Evolutionary conservation across 2,329 filamentous ascomycete species (phyloP).

Genomic region (Beauveria brongniartii): DNA sequence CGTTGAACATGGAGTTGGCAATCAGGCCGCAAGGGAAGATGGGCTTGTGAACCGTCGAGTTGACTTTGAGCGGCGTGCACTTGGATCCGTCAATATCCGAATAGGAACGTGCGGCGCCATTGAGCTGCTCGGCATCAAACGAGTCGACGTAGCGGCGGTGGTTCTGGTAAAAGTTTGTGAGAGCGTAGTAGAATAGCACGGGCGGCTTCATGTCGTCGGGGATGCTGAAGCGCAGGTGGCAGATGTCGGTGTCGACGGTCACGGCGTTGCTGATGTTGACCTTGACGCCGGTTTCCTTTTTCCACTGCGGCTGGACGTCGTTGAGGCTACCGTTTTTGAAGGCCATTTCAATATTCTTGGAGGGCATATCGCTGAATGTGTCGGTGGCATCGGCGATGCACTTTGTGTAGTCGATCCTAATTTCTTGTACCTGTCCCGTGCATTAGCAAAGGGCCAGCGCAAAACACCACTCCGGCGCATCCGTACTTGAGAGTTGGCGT

Average conservation of each 20-base stretch:
- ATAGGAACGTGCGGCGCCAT: constrained; percentile 56
- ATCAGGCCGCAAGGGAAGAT: constrained; percentile 96
- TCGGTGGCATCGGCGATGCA: constrained; percentile 51
- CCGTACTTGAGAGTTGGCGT: constrained; percentile 70
- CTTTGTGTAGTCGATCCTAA: constrained; percentile 82
- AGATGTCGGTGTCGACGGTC: constrained; percentile 40
- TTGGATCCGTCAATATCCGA: constrained; percentile 56
- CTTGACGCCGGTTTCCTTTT: constrained; percentile 33
- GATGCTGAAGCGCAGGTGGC: constrained; percentile 69
- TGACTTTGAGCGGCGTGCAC: constrained; percentile 64
- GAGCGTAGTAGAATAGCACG: constrained; percentile 87
- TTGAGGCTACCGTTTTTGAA: constrained; percentile 52
- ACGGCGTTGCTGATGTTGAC: constrained; percentile 28
- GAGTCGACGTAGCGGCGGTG: constrained; percentile 93
- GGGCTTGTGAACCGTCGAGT: constrained; percentile 47
- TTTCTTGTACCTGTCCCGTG: constrained; percentile 67
- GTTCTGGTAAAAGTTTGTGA: constrained; percentile 98
- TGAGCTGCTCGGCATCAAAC: constrained; percentile 72
- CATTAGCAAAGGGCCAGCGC: neutral
- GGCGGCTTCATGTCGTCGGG: constrained; percentile 73
- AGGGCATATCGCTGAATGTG: constrained; percentile 44
- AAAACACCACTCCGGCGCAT: constrained; percentile 10
- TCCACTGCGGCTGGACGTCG: constrained; percentile 30
- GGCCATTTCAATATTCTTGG: constrained; percentile 51
- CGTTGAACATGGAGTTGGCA: constrained; percentile 95